Evolutionary conservation across 371 early-diverging fungal genomes (phyloP), one percentile per base, ranked within the genome.

Genomic region (Mortierella sp.): DNA sequence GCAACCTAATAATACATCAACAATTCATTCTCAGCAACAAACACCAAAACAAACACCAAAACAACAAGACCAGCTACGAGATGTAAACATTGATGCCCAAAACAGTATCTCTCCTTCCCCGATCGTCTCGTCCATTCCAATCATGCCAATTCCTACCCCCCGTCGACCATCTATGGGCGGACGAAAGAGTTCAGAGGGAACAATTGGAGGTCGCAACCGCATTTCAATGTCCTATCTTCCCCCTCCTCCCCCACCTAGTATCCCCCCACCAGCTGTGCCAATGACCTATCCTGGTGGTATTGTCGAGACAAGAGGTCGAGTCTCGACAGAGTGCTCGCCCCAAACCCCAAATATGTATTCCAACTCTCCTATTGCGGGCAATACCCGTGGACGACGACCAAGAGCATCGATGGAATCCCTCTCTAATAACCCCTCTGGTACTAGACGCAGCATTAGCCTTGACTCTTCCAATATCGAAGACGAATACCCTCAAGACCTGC

Each of bases 261-360:
- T 61, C 22, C 75, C 75, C 13, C 70, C 69, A 35, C 75, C 75
- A 22, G 70, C 65, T 12, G 54, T 75, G 19, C 75, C 75, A 22
- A 15, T 31, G 26, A 56, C 63, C 13, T 57, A 40, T n/a, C 49
- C 70, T 51, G 63, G 47, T 4, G 37, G 32, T 34, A 28, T 42
- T 29, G 22, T 42, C 19, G 57, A 37, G 7, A 13, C 9, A n/a
- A 35, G 45, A 49, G 49, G 17, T 34, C 32, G 60, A 29, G 13
- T 4, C n/a, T 71, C 71, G 15, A 29, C 65, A 28, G 65, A 71
- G 53, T 10, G 63, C 3, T 17, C 45, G 23, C 17, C 59, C 15
- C 55, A 55, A 26, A 40, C 40, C 40, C 29, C 53, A 29, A 61
- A 42, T 37, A 32, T 62, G n/a, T n/a, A n/a, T n/a, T n/a, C n/a